These are phyloP conservation scores for Tolypocladium inflatum DNA, from an alignment of 2,329 filamentous ascomycete species.

Conservation along the genomic window DNA sequence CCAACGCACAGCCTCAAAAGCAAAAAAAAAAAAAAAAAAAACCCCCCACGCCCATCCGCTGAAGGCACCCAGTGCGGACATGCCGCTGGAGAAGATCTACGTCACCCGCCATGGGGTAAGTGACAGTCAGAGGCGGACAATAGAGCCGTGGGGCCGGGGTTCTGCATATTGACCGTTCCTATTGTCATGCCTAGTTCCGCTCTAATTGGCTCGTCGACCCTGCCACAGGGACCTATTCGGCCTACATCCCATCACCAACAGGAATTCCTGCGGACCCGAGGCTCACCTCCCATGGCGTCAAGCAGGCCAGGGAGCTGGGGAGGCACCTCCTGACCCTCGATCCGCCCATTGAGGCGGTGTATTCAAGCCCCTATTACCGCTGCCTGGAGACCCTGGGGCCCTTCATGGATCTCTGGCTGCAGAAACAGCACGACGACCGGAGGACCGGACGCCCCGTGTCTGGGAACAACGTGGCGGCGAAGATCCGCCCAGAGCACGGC, in stretches of 20 bases:
- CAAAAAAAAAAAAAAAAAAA: too few species aligned
- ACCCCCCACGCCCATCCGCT: neutral
- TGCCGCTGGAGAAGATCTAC: constrained; percentile 65
- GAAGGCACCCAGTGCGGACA: constrained; percentile 17
- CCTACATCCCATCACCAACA: constrained; percentile 69
- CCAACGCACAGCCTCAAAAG: neutral
- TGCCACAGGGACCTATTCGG: constrained; percentile 66
- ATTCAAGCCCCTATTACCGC: constrained; percentile 78
- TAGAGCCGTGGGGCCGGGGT: neutral
- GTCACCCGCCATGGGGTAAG: constrained; percentile 67
- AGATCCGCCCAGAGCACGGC: constrained; percentile 46
- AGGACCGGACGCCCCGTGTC: neutral
- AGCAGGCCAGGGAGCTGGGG: constrained; percentile 72
- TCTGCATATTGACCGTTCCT: constrained; percentile 4
- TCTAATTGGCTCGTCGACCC: constrained; percentile 83
- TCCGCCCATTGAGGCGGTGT: constrained; percentile 66
- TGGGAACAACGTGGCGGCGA: constrained; percentile 11
- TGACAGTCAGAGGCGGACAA: constrained; percentile 8
- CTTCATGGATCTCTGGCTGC: constrained; percentile 39
- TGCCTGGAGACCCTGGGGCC: constrained; percentile 78
- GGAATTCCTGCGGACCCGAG: constrained; percentile 82
- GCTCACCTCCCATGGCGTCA: constrained; percentile 76
- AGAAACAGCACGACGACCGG: neutral
- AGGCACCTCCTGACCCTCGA: constrained; percentile 50
- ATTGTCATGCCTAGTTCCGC: constrained; percentile 56